Base-by-base conservation (phyloP, 2,329 filamentous ascomycete species). In the Aspergillus thermomutatus region DNA sequence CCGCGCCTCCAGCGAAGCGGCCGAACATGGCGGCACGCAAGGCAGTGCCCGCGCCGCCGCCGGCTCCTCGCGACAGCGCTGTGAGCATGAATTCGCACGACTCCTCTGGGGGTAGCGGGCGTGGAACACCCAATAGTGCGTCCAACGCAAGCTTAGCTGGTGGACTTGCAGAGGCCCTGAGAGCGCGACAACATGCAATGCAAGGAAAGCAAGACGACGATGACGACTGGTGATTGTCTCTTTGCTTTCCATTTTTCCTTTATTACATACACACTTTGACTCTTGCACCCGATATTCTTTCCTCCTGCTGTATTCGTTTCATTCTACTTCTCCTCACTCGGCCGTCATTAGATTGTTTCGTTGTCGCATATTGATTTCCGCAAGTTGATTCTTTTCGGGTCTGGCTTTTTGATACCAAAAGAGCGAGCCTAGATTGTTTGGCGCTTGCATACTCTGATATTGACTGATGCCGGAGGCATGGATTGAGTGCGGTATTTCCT, bases 1-100 rank as follows among this genome's bases (percentile, higher is more conserved):
- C 91, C 3, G 86, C 87, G 25, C 91, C 89, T 23, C 92, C 91
- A 2, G 86, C 85, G 11, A 96, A 95, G 77, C 83, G 93, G 23
- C 92, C 92, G 1, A 86, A 82, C 23, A 83, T 83, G 37, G 82
- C 71, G 7, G 80, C 83, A 25, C 86, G 87, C 59, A 96, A 94
- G 75, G 86, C 90, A 1, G 86, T 82, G 0, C 87, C 90, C 0
- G 85, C 82, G 0, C 82, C 86, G 17, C 80, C 84, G 49, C 85
- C 78, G 48, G 81, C 86, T 54, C 85, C 89, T 34, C 84, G 93
- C 52, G 92, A 97, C 70, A 80, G 78, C 55, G 76, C 77, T 1
- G 76, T 79, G 47, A 82, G 79, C 62, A 75, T 79, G 71, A 76
- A 74, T 53, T 77, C 75, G 21, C 64, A 73, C 56, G 62, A 86